A percentile compares a stretch with the other conserved stretches of the same genome.
Conservation (phyloP, 164 flowering plant species). For the Liriodendron chinense region DNA sequence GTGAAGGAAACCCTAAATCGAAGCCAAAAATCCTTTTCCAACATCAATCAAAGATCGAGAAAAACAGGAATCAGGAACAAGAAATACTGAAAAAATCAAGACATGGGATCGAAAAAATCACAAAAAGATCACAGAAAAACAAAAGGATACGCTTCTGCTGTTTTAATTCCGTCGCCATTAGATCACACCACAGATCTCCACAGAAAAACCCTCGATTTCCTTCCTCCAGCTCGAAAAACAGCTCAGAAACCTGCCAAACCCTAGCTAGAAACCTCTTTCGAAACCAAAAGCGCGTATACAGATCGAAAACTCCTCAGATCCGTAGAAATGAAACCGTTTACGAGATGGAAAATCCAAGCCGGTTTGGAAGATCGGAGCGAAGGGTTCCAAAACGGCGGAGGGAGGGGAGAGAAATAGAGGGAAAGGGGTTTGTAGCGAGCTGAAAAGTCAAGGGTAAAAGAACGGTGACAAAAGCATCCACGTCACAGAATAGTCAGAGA, state of each 20-base stretch:
- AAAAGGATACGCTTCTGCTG: conserved; percentile 39
- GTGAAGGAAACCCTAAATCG: neutral
- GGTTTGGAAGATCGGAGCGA: neutral
- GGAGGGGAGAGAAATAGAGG: neutral
- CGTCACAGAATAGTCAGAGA: neutral
- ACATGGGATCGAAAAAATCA: neutral
- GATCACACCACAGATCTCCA: conserved; percentile 42
- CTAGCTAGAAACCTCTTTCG: conserved; percentile 1
- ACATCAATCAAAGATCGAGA: neutral
- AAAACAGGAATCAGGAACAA: neutral
- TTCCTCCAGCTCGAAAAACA: conserved; percentile 33
- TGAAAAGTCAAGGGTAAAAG: conserved; percentile 2
- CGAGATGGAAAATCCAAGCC: neutral
- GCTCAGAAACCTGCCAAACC: neutral
- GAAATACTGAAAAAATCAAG: neutral
- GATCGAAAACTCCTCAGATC: conserved; percentile 16
- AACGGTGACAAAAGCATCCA: neutral
- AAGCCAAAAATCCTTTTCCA: neutral
- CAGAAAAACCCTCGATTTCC: conserved; percentile 11
- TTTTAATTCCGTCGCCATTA: conserved; percentile 23
- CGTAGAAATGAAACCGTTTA: neutral
- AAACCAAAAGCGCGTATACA: neutral
- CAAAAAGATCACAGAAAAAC: neutral
- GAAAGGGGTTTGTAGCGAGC: neutral
- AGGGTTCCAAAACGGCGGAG: neutral